Base-by-base conservation (phyloP, 805 yeast species). In the Candida pseudoglaebosa region DNA sequence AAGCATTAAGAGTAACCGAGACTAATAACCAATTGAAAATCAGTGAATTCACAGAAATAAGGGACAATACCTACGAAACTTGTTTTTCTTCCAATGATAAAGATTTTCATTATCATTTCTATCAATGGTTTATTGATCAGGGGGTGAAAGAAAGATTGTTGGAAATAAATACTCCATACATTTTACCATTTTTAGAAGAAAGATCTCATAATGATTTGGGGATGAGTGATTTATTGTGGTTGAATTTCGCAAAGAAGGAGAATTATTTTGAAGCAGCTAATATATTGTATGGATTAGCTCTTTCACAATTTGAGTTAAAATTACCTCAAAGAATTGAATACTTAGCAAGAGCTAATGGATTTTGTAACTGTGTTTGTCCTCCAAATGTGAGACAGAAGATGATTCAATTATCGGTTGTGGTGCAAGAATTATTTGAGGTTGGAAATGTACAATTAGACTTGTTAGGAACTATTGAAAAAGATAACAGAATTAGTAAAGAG, bases 261-360 rank as follows among this genome's bases (percentile, higher is more conserved):
- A 77, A 82, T 43, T 83, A 81, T 57, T 80, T 76, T 49, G 80
- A 80, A 26, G 95, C 98, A n/a, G 96, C 97, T 0, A 77, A 77
- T 47, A 84, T 85, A 16, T 57, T 70, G 37, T 84, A 83, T 51
- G 73, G 78, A 4, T 65, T 93, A 40, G 83, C 96, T 0, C 65
- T 80, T 15, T 83, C 95, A 13, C 82, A 79, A 37, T 87, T 88
- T 57, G 73, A 75, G 8, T 68, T 91, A 36, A 65, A 74, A 26
- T 71, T 91, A 41, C 72, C 75, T 28, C 82, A 83, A 51, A 76
- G 99, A 56, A 82, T 91, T 32, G 96, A 90, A 60, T 88, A 76
- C 56, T 68, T 93, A 39, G 86, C 97, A 1, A 75, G 97, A 48
- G 97, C 97, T 1, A 84, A 84, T 59, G 96, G 96, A 2, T 89